These are phyloP conservation scores for Aureobasidium sp. DNA, from an alignment of 2,329 filamentous ascomycete species.

Conservation along the genomic window DNA sequence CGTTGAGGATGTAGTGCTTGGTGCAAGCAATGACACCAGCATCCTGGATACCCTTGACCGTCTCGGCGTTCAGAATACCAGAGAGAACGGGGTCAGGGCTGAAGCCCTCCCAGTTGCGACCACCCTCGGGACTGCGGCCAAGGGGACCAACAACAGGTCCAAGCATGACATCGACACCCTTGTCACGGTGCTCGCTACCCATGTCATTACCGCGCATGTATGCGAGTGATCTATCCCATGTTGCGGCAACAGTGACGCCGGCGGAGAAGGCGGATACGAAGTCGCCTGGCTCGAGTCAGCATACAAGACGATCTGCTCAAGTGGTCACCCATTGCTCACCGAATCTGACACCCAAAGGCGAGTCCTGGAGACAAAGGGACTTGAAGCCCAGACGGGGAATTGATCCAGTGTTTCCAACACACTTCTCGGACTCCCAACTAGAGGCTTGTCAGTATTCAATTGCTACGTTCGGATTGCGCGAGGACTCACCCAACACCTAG, in stretches of 20 bases:
- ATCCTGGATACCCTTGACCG: constrained; percentile 71
- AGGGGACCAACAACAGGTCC: constrained; percentile 71
- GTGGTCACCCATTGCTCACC: constrained; percentile 31
- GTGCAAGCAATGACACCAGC: constrained; percentile 75
- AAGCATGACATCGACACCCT: constrained; percentile 66
- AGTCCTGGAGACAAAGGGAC: constrained; percentile 78
- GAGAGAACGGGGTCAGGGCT: constrained; percentile 69
- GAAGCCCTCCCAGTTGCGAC: constrained; percentile 64
- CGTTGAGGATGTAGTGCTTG: constrained; percentile 68
- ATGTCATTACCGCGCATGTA: constrained; percentile 62
- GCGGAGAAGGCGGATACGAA: constrained; percentile 75
- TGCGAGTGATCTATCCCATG: constrained; percentile 68
- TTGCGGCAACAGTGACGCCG: constrained; percentile 72
- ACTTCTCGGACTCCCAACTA: constrained; percentile 61
- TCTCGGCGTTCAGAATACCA: constrained; percentile 62
- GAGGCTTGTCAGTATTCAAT: constrained; percentile 16
- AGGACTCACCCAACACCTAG: constrained; percentile 53
- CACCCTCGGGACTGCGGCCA: constrained; percentile 58
- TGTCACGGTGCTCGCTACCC: constrained; percentile 65
- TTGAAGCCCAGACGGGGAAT: constrained; percentile 62
- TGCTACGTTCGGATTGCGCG: background rate
- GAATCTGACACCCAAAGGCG: constrained; percentile 69
- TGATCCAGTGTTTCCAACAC: constrained; percentile 67
- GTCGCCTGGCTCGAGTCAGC: constrained; percentile 44
- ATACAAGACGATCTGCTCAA: background rate